These are phyloP conservation scores for Trichoderma reesei DNA, from an alignment of 495 filamentous ascomycete genomes.

Conservation along the genomic window DNA sequence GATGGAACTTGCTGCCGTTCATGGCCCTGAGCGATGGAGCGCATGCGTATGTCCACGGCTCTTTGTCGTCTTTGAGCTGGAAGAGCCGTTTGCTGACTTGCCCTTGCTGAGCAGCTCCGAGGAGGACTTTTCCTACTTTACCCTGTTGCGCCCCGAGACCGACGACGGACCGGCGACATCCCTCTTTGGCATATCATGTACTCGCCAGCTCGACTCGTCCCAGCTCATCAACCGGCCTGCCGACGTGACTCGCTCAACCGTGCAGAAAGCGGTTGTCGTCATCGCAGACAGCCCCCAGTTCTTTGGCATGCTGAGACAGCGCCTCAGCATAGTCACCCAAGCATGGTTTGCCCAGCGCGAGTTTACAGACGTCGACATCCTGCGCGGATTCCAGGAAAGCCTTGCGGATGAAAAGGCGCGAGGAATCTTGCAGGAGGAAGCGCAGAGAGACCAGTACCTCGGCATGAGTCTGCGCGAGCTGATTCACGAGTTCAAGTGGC, in stretches of 20 bases:
- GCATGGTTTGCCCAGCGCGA: constrained; percentile 97
- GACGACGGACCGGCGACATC: constrained; percentile 56
- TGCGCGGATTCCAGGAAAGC: constrained; percentile 83
- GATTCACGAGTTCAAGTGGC: constrained; percentile 85
- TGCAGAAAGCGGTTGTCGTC: constrained; percentile 97
- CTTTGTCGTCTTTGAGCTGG: neutral
- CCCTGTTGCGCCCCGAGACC: constrained; percentile 62
- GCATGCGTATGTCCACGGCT: constrained; percentile 57
- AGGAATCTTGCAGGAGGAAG: constrained; percentile 56
- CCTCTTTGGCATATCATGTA: constrained; percentile 93
- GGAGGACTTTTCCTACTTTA: constrained; percentile 98
- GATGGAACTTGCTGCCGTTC: constrained; percentile 88
- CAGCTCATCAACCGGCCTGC: constrained; percentile 65
- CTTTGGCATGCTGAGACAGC: constrained; percentile 71
- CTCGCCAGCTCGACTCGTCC: constrained; percentile 75
- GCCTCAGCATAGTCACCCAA: constrained; percentile 76
- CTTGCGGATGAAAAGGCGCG: constrained; percentile 52
- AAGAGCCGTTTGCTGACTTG: neutral
- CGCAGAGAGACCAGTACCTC: constrained; percentile 75
- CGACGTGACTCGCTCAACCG: constrained; percentile 89
- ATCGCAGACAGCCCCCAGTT: constrained; percentile 81
- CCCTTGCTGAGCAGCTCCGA: constrained; percentile 37
- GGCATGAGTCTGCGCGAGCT: constrained; percentile 88
- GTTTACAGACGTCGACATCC: constrained; percentile 43
- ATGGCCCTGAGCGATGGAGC: constrained; percentile 97